These are phyloP conservation scores for Zygotorulaspora florentina DNA, from an alignment of 805 yeast species.

Conservation along the genomic window DNA sequence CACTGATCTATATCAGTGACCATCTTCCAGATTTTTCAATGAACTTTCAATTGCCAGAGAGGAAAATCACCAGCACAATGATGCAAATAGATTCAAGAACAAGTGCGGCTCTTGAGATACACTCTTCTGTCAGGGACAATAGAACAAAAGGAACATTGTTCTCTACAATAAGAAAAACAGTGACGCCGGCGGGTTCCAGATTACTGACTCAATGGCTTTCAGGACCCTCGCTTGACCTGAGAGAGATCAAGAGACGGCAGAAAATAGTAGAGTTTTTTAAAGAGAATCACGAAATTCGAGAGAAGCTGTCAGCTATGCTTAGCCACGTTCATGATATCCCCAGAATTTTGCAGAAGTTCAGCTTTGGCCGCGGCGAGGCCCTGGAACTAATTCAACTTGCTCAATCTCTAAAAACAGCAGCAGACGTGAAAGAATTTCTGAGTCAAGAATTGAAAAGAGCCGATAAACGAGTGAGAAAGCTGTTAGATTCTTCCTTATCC, in stretches of 20 bases:
- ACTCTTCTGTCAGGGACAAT: constrained; percentile 52
- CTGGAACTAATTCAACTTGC: constrained; percentile 44
- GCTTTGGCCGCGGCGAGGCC: constrained; percentile 46
- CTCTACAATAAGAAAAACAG: constrained; percentile 66
- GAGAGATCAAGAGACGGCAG: constrained; percentile 55
- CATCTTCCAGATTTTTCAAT: constrained; percentile 67
- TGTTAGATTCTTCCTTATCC: constrained; percentile 23
- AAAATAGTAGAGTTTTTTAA: constrained; percentile 44
- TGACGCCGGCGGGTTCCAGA: constrained; percentile 78
- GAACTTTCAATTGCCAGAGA: constrained; percentile 62
- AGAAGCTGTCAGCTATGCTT: constrained; percentile 36
- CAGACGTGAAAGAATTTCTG: constrained; percentile 18
- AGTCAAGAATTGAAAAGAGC: constrained; percentile 18
- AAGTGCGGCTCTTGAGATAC: constrained; percentile 68
- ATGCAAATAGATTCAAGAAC: constrained; percentile 82
- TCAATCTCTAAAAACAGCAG: constrained; percentile 37
- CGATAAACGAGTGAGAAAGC: constrained; percentile 25
- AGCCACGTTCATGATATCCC: constrained; percentile 52
- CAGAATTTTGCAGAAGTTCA: constrained; percentile 54
- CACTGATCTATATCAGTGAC: constrained; percentile 64
- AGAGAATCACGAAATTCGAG: constrained; percentile 30
- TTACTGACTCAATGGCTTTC: constrained; percentile 76
- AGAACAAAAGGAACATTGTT: constrained; percentile 65
- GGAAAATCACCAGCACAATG: constrained; percentile 46
- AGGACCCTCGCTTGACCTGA: constrained; percentile 63